Evolutionary conservation across 345 rosid genomes (phyloP).

Genomic region (Toxicodendron radicans): DNA sequence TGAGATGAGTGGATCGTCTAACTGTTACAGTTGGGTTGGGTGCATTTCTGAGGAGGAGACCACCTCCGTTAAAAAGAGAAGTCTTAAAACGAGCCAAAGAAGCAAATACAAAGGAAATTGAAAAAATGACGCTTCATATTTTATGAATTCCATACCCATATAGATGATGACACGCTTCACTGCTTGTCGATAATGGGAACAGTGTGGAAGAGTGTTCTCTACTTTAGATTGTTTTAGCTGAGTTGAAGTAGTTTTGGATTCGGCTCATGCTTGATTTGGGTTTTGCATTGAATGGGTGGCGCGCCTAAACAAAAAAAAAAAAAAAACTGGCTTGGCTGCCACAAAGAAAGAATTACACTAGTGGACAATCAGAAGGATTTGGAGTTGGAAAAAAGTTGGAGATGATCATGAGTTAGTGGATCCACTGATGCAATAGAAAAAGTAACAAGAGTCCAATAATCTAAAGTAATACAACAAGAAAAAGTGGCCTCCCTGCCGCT

Average conservation of each 20-base stretch:
- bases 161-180: conserved; percentile 15
- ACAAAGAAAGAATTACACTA: conserved; percentile 20
- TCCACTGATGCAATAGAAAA: conserved; percentile 29
- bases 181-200: conserved; percentile 21
- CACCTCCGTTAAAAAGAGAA: conserved; percentile 17
- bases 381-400: conserved; percentile 18
- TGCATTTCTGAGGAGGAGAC: conserved; percentile 39
- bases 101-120: background rate
- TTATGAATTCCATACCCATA: conserved; percentile 17
- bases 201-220: too few species aligned
- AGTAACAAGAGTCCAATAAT: conserved; percentile 29
- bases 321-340: conserved; percentile 16
- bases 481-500: background rate
- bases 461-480: conserved; percentile 27
- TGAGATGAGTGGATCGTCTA: conserved; percentile 28
- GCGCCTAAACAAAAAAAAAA: background rate
- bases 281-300: background rate
- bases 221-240: background rate
- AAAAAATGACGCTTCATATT: conserved; percentile 7
- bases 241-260: background rate
- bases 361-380: conserved; percentile 37
- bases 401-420: conserved; percentile 50
- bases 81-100: background rate
- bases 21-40: conserved; percentile 26
- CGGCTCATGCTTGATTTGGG: background rate